A percentile compares a stretch with the other conserved stretches of the same genome.
phyloP scores from a whole-genome alignment of 1,139 yeast genomes.

The Magnusiomyces suaveolens region DNA sequence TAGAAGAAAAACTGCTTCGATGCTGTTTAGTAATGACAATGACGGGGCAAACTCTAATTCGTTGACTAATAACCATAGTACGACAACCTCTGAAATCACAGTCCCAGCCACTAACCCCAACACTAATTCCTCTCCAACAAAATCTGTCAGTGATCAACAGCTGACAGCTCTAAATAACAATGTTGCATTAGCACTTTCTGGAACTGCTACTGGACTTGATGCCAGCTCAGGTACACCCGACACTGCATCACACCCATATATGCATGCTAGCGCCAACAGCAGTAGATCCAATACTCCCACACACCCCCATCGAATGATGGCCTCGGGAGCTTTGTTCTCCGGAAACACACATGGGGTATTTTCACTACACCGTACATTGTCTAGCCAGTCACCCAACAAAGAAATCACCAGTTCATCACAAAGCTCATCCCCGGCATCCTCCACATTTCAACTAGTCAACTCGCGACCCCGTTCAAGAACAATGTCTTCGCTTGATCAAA shows the following conservation, averaged over 20 bases:
- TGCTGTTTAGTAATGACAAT: slow-evolving; percentile 16
- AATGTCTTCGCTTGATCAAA: slow-evolving; percentile 19
- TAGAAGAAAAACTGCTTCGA: slow-evolving; percentile 17
- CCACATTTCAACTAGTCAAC: slow-evolving; percentile 6
- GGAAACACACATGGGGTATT: slow-evolving; percentile 4
- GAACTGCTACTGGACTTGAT: neutral
- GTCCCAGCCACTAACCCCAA: slow-evolving; percentile 1
- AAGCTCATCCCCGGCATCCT: slow-evolving; percentile 5
- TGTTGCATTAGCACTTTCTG: neutral
- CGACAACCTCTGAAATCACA: slow-evolving; percentile 4
- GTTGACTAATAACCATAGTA: slow-evolving; percentile 3
- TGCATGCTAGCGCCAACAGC: neutral
- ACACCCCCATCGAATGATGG: neutral
- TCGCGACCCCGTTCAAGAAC: slow-evolving; percentile 21
- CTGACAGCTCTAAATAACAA: neutral
- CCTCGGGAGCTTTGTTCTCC: neutral
- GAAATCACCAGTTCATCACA: slow-evolving; percentile 1
- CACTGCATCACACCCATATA: neutral
- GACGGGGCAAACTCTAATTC: slow-evolving; percentile 3
- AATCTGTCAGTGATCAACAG: neutral
- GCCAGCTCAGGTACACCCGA: neutral
- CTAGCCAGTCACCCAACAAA: slow-evolving; percentile 11
- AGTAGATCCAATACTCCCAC: neutral
- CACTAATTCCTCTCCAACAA: neutral
- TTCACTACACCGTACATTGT: slow-evolving; percentile 11